Evolutionary conservation across 805 yeast genomes (phyloP).

Genomic region (Ogataea populi-albae): DNA sequence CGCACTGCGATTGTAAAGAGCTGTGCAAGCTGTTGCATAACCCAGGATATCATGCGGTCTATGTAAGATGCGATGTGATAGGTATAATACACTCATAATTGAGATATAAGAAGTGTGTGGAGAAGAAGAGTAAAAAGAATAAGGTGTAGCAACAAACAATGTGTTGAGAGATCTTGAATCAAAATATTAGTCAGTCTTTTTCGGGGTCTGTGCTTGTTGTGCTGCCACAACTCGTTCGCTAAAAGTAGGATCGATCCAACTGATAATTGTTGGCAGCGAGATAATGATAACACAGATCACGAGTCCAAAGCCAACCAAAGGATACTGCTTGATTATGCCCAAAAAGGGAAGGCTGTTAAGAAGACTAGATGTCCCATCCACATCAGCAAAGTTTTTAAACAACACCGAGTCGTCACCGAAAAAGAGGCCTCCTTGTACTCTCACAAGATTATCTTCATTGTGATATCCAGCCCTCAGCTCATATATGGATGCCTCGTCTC

Average conservation of each 20-base stretch:
- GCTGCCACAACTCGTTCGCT: slow-evolving; percentile 23
- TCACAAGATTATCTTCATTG: slow-evolving; percentile 2
- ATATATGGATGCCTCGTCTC: slow-evolving; percentile 6
- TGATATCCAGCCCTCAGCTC: slow-evolving; percentile 11
- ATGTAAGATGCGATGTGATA: too few relatives aligned
- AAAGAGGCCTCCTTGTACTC: slow-evolving; percentile 7
- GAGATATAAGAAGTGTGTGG: too few relatives aligned
- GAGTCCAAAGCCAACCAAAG: slow-evolving; percentile 13
- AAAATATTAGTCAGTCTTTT: too few relatives aligned
- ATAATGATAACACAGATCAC: slow-evolving; percentile 11
- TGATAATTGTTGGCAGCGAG: slow-evolving; percentile 24
- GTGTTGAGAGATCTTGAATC: too few relatives aligned
- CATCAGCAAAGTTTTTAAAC: slow-evolving; percentile 18
- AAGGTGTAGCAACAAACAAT: too few relatives aligned
- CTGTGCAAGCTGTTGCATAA: too few relatives aligned
- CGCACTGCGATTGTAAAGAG: too few relatives aligned
- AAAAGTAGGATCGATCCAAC: slow-evolving; percentile 28
- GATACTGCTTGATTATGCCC: slow-evolving; percentile 18
- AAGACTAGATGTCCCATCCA: slow-evolving; percentile 7
- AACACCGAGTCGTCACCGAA: slow-evolving; percentile 12
- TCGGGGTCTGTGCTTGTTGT: slow-evolving; percentile 11
- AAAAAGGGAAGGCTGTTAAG: slow-evolving; percentile 21
- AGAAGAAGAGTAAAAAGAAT: too few relatives aligned
- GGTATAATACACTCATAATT: too few relatives aligned
- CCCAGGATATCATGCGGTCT: too few relatives aligned